phyloP scores from a whole-genome alignment of 495 filamentous ascomycete species.

The Diplogelasinospora grovesii region DNA sequence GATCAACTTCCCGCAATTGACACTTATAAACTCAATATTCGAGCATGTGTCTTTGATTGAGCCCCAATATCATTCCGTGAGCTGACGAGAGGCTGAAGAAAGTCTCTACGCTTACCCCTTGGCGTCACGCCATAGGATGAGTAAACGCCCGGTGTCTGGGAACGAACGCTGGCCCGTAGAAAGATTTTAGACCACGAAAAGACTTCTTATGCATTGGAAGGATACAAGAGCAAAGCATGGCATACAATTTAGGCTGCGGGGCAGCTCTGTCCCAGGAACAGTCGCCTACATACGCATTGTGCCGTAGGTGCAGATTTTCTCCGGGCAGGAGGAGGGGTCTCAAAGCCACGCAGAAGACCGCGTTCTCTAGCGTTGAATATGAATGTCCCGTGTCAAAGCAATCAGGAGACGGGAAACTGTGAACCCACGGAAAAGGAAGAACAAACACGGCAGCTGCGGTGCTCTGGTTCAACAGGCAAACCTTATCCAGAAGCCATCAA shows the following conservation, averaged over 20 bases:
- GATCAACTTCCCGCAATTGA: conserved; percentile 2
- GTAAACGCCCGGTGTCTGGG: neutral
- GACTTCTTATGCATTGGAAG: neutral
- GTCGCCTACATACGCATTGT: conserved; percentile 10
- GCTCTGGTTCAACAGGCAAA: too few relatives aligned
- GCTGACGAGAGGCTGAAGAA: neutral
- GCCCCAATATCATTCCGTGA: conserved; percentile 9
- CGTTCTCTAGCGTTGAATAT: too few relatives aligned
- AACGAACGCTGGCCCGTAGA: neutral
- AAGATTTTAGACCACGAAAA: conserved; percentile 2
- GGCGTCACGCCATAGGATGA: neutral
- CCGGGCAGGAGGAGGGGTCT: conserved; percentile 5
- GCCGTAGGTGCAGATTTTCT: conserved; percentile 14
- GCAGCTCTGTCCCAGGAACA: conserved; percentile 14
- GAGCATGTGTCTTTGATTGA: conserved; percentile 16
- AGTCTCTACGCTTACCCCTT: conserved; percentile 6
- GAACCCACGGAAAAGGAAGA: too few relatives aligned
- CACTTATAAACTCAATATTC: conserved; percentile 1
- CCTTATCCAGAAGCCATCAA: too few relatives aligned
- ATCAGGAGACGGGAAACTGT: too few relatives aligned
- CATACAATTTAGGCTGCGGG: conserved; percentile 14
- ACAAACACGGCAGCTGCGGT: too few relatives aligned
- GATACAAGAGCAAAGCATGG: conserved; percentile 5
- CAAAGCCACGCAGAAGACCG: neutral
- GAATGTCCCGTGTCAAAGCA: too few relatives aligned